phyloP scores from a whole-genome alignment of 495 filamentous ascomycete genomes.

The Sordaria brevicollis region DNA sequence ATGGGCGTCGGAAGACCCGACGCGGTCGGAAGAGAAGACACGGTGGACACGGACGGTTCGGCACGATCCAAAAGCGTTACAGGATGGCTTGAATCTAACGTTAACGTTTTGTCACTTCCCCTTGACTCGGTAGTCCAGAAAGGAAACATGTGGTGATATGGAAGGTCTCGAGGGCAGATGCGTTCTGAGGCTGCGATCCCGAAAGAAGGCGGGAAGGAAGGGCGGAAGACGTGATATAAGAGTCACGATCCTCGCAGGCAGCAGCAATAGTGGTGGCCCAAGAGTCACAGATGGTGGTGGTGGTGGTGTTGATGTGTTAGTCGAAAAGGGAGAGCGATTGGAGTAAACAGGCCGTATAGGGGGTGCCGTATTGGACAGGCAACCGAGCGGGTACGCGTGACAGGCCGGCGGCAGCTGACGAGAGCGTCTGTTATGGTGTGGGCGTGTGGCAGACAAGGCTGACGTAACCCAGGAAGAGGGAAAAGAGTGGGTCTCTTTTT shows the following conservation, averaged over 20 bases:
- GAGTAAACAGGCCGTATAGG: slow-evolving; percentile 18
- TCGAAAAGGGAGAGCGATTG: background rate
- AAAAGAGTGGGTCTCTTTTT: background rate
- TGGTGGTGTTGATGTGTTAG: background rate
- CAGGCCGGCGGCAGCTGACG: background rate
- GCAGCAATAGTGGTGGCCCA: background rate
- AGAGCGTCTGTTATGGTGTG: background rate
- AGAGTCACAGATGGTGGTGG: background rate
- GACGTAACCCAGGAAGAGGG: slow-evolving; percentile 10
- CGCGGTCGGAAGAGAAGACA: slow-evolving; percentile 1
- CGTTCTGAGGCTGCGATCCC: background rate
- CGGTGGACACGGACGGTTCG: slow-evolving; percentile 1
- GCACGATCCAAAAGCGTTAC: slow-evolving; percentile 8
- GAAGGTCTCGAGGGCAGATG: background rate
- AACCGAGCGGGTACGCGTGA: background rate
- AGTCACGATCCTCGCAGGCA: background rate
- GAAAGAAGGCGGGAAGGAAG: background rate
- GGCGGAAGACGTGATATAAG: background rate
- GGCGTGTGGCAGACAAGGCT: slow-evolving; percentile 5
- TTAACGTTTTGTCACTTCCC: slow-evolving; percentile 34
- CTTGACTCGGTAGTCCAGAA: slow-evolving; percentile 40
- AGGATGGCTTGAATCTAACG: slow-evolving; percentile 4
- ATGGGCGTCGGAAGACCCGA: slow-evolving; percentile 6
- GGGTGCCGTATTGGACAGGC: background rate
- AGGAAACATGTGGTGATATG: slow-evolving; percentile 35